Evolutionary conservation across 169 alveolate genomes (phyloP).

Genomic region (Hepatocystis sp.): DNA sequence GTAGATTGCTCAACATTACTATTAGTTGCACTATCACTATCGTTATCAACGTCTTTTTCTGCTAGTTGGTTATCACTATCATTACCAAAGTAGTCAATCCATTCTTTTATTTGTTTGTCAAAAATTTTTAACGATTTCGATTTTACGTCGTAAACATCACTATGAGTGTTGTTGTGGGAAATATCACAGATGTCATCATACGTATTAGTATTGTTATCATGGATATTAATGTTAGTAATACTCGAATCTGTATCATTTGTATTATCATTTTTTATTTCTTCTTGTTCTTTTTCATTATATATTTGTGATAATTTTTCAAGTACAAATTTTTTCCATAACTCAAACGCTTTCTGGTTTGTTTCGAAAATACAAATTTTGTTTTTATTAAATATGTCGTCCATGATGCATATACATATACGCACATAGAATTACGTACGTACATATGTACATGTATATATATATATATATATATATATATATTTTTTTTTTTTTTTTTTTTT

Average conservation of each 20-base stretch:
- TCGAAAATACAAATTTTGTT: constrained; percentile 24
- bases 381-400: constrained; percentile 32
- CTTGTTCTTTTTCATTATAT: constrained; percentile 1
- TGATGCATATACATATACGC: constrained; percentile 3
- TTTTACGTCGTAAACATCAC: no score
- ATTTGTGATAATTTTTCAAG: constrained; percentile 1
- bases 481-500: no score
- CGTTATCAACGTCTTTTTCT: background rate
- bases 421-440: no score
- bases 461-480: no score
- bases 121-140: background rate
- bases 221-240: constrained; percentile 1
- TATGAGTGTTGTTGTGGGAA: no score
- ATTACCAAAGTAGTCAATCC: constrained; percentile 10
- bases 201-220: no score
- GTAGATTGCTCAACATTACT: no score
- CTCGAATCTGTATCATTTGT: background rate
- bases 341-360: constrained; percentile 9
- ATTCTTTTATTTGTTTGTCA: constrained; percentile 18
- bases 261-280: background rate
- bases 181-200: no score
- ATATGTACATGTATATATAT: no score
- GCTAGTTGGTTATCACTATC: background rate
- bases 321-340: constrained; percentile 56
- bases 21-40: background rate